Conservation (phyloP, 345 rosid species). For the Moricandia moricandioides region DNA sequence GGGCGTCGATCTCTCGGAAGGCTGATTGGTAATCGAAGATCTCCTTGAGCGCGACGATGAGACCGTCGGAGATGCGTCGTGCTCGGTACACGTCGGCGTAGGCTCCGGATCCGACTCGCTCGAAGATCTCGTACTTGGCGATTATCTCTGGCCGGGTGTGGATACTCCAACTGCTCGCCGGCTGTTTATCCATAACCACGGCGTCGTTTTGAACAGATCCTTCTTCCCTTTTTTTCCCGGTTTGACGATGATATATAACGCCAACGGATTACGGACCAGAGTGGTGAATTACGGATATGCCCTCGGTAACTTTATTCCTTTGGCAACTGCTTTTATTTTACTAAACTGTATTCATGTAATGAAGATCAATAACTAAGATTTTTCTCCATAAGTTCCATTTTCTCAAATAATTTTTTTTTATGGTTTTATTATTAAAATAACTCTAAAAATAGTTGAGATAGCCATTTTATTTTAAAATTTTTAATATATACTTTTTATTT, state of each 20-base stretch:
- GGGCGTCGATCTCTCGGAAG: constrained; percentile 86
- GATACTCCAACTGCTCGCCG: constrained; percentile 96
- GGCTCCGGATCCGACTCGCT: constrained; percentile 84
- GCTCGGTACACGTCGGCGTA: constrained; percentile 90
- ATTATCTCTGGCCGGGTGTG: constrained; percentile 79
- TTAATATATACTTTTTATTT: too few species aligned
- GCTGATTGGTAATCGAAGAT: constrained; percentile 94
- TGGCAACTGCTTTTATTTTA: not conserved
- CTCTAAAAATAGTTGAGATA: too few species aligned
- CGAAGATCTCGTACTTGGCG: constrained; percentile 81
- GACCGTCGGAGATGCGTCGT: constrained; percentile 70
- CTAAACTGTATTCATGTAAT: too few species aligned
- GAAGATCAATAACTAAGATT: too few species aligned
- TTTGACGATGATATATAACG: not conserved
- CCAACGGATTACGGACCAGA: not conserved
- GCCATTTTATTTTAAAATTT: too few species aligned
- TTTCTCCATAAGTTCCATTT: too few species aligned
- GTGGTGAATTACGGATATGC: not conserved
- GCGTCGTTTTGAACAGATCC: not conserved
- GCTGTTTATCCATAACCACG: constrained; percentile 44
- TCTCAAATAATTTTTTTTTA: too few species aligned
- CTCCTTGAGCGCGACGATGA: constrained; percentile 84
- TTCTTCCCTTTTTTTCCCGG: not conserved
- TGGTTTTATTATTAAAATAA: too few species aligned
- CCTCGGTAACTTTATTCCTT: not conserved